Percentiles rank a stretch among this genome's conserved stretches.
phyloP scores from a whole-genome alignment of 768 basidiomycete species.

The Mycena latifolia region DNA sequence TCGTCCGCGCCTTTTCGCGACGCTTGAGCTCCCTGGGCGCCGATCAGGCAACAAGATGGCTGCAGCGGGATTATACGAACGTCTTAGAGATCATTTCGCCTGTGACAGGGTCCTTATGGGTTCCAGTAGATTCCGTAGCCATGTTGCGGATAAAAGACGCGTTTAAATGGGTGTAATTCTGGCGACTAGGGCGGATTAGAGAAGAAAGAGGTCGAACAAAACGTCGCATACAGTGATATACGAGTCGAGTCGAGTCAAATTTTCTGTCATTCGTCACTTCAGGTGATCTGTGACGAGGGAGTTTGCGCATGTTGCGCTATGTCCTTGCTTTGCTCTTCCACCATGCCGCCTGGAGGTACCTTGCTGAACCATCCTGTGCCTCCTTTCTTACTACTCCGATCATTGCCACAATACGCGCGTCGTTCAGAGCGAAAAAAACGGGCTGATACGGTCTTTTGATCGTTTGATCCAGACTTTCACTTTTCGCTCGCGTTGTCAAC shows the following conservation, averaged over 20 bases:
- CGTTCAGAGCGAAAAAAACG: too few relatives aligned
- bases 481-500: too few relatives aligned
- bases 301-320: too few relatives aligned
- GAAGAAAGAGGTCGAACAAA: constrained; percentile 20
- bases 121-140: constrained; percentile 59
- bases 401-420: too few relatives aligned
- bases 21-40: constrained; percentile 89
- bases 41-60: constrained; percentile 31
- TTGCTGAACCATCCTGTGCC: too few relatives aligned
- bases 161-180: constrained; percentile 24
- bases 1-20: constrained; percentile 87
- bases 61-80: constrained; percentile 59
- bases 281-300: too few relatives aligned
- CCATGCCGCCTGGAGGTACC: too few relatives aligned
- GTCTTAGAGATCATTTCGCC: constrained; percentile 98
- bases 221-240: constrained; percentile 21
- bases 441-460: too few relatives aligned
- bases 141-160: constrained; percentile 46
- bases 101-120: constrained; percentile 86
- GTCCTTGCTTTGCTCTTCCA: too few relatives aligned
- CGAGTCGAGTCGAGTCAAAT: constrained; percentile 22
- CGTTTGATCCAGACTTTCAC: too few relatives aligned
- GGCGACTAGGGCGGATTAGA: constrained; percentile 16
- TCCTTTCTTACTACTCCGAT: too few relatives aligned
- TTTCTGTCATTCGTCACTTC: too few relatives aligned